Conservation (phyloP, 2,329 filamentous ascomycete species). For the Ophiostoma pallidulum region DNA sequence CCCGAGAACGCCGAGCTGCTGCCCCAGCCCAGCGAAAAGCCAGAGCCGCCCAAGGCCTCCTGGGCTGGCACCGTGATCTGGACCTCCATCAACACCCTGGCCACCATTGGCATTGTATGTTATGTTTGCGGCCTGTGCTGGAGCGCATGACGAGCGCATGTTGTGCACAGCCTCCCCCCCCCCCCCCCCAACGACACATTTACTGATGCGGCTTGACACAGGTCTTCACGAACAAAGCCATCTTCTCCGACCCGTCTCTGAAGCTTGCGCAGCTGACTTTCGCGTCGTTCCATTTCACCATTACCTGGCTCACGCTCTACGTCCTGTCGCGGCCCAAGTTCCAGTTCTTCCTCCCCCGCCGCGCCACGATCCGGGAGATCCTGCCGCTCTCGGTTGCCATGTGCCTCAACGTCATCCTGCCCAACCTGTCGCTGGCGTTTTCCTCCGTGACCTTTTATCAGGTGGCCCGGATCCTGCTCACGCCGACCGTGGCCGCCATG, state of each 20-base stretch:
- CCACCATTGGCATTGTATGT: constrained; percentile 53
- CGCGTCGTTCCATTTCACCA: constrained; percentile 58
- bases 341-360: constrained; percentile 48
- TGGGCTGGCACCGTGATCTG: constrained; percentile 37
- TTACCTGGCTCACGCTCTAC: constrained; percentile 56
- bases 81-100: constrained; percentile 53
- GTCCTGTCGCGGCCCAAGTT: constrained; percentile 49
- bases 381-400: constrained; percentile 57
- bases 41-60: constrained; percentile 26
- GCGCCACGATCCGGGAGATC: constrained; percentile 45
- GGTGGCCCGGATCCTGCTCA: constrained; percentile 57
- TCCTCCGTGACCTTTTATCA: constrained; percentile 63
- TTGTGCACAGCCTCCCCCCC: too few species aligned
- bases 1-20: constrained; percentile 34
- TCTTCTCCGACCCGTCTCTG: constrained; percentile 54
- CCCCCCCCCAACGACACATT: too few species aligned
- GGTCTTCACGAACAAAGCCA: constrained; percentile 63
- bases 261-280: constrained; percentile 56
- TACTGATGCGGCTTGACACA: constrained; percentile 20
- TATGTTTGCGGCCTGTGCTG: not conserved
- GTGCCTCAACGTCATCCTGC: constrained; percentile 59
- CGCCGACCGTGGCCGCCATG: constrained; percentile 54
- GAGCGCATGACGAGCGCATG: too few species aligned
- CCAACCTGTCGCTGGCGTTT: constrained; percentile 58
- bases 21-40: constrained; percentile 24